phyloP scores from a whole-genome alignment of 805 yeast genomes.

The Wickerhamiella hasegawae region DNA sequence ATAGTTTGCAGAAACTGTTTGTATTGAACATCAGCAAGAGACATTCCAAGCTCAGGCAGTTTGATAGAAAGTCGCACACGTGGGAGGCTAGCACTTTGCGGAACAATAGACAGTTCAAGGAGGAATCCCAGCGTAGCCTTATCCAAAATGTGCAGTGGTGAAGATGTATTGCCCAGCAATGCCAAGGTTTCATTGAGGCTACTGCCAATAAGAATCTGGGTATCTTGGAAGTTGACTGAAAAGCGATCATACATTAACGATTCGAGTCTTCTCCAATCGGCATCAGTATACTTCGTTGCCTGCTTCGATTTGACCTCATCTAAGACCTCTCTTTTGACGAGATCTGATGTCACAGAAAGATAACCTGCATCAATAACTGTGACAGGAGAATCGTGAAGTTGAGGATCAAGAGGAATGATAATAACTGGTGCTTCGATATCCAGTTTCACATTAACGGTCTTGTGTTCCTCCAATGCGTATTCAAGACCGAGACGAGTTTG shows the following conservation, averaged over 20 bases:
- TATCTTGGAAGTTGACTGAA: conserved; percentile 58
- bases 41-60: conserved; percentile 54
- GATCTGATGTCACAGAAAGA: conserved; percentile 64
- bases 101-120: conserved; percentile 72
- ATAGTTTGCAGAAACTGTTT: conserved; percentile 69
- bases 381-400: conserved; percentile 67
- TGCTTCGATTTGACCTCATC: conserved; percentile 49
- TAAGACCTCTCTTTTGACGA: conserved; percentile 38
- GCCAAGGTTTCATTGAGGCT: conserved; percentile 61
- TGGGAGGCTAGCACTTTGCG: conserved; percentile 61
- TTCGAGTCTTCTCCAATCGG: conserved; percentile 63
- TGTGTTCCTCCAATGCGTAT: conserved; percentile 88
- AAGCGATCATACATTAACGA: conserved; percentile 83
- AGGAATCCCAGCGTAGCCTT: conserved; percentile 56
- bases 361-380: conserved; percentile 93
- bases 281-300: conserved; percentile 34
- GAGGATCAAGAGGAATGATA: conserved; percentile 67
- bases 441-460: conserved; percentile 67
- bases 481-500: conserved; percentile 87
- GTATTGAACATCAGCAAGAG: conserved; percentile 79
- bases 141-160: conserved; percentile 53
- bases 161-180: conserved; percentile 33
- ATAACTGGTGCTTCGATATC: conserved; percentile 91
- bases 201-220: conserved; percentile 79
- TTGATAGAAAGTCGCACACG: conserved; percentile 58